These are phyloP conservation scores for Tilletiaria anomala DNA, from an alignment of 1,284 basidiomycete species.

Conservation along the genomic window DNA sequence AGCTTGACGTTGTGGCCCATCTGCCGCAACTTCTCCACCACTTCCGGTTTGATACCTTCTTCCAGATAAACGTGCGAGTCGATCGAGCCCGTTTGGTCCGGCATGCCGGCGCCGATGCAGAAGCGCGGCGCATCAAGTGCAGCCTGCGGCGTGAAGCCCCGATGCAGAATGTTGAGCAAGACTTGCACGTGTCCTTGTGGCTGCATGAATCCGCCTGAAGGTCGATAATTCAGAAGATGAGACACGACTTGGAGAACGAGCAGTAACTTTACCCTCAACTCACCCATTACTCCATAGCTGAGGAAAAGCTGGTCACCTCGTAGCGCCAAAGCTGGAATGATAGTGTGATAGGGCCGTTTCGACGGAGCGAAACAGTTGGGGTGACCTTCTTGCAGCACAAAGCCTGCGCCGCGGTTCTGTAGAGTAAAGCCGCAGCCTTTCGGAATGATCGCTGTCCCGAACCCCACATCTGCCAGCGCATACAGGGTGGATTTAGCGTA, in stretches of 20 bases:
- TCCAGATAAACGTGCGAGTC: slow-evolving; percentile 77
- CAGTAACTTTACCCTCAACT: slow-evolving; percentile 4
- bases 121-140: slow-evolving; percentile 79
- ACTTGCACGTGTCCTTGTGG: slow-evolving; percentile 85
- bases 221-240: background rate
- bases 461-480: slow-evolving; percentile 37
- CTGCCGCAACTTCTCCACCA: slow-evolving; percentile 42
- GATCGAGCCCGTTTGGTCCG: slow-evolving; percentile 44
- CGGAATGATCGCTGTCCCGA: slow-evolving; percentile 57
- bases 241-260: background rate
- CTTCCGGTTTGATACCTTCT: slow-evolving; percentile 56
- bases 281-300: slow-evolving; percentile 79
- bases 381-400: slow-evolving; percentile 62
- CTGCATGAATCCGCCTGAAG: slow-evolving; percentile 65
- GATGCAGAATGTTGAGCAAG: slow-evolving; percentile 65
- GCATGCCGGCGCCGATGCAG: slow-evolving; percentile 73
- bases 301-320: slow-evolving; percentile 68
- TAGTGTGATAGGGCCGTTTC: slow-evolving; percentile 88
- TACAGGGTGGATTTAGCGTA: background rate
- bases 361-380: slow-evolving; percentile 54
- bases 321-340: slow-evolving; percentile 80
- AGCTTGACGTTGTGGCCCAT: slow-evolving; percentile 74
- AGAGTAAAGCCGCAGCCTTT: slow-evolving; percentile 87
- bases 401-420: slow-evolving; percentile 80
- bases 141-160: slow-evolving; percentile 56